A percentile compares a stretch with the other conserved stretches of the same genome.
Evolutionary conservation across 73 alveolate genomes (phyloP).

Genomic region (Urostyla sp.): DNA sequence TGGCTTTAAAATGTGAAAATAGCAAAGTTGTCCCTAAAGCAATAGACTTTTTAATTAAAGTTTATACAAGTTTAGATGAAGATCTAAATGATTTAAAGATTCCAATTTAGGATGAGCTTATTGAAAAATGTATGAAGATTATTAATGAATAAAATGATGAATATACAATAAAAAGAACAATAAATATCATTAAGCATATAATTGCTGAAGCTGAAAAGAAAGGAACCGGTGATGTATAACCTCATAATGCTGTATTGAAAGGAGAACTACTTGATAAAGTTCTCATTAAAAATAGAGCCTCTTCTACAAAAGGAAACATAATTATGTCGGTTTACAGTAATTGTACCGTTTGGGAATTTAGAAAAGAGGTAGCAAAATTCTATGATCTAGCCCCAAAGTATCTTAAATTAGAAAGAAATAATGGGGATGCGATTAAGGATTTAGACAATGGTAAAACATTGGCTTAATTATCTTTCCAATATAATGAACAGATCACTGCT

Average conservation of each 20-base stretch:
- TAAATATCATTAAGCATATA: constrained; percentile 66
- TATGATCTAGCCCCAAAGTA: constrained; percentile 69
- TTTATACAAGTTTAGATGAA: constrained; percentile 29
- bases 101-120: constrained; percentile 52
- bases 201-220: constrained; percentile 81
- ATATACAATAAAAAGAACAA: constrained; percentile 49
- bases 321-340: constrained; percentile 69
- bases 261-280: constrained; percentile 69
- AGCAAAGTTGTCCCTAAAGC: constrained; percentile 69
- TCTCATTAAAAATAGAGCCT: constrained; percentile 69
- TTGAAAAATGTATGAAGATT: constrained; percentile 25
- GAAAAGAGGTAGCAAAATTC: constrained; percentile 59
- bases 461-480: constrained; percentile 60
- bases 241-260: constrained; percentile 63
- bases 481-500: constrained; percentile 18
- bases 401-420: constrained; percentile 34
- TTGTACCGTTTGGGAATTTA: constrained; percentile 83
- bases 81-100: constrained; percentile 24
- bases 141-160: constrained; percentile 27
- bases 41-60: constrained; percentile 66
- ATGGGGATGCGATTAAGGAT: constrained; percentile 70
- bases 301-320: constrained; percentile 70
- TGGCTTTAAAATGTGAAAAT: constrained; percentile 64
- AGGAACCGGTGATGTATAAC: constrained; percentile 84
- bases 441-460: constrained; percentile 81